These are phyloP conservation scores for Sherardia arvensis DNA, from an alignment of 257 asterid genomes.

Conservation along the genomic window DNA sequence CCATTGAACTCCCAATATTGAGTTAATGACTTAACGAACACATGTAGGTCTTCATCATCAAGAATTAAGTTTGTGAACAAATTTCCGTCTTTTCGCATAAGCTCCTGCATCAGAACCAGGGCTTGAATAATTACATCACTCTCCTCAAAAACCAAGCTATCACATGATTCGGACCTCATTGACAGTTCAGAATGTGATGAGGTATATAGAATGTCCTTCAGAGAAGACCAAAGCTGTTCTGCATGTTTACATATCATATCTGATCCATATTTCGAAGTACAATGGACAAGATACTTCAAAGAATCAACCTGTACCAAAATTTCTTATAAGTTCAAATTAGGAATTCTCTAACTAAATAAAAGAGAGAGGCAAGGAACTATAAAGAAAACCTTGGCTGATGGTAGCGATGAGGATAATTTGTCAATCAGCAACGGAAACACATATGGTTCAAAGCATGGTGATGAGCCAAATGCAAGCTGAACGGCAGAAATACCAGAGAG, in stretches of 20 bases:
- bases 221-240: slow-evolving; percentile 65
- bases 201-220: slow-evolving; percentile 54
- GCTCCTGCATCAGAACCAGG: slow-evolving; percentile 52
- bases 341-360: slow-evolving; percentile 4
- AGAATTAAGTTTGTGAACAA: slow-evolving; percentile 46
- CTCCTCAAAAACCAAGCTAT: slow-evolving; percentile 54
- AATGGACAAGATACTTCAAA: slow-evolving; percentile 64
- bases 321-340: slow-evolving; percentile 10
- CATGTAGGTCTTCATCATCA: slow-evolving; percentile 52
- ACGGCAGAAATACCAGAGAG: slow-evolving; percentile 20
- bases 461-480: slow-evolving; percentile 85
- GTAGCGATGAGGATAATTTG: slow-evolving; percentile 77
- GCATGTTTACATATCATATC: slow-evolving; percentile 52
- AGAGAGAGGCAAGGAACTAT: slow-evolving; percentile 5
- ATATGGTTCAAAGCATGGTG: slow-evolving; percentile 77
- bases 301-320: slow-evolving; percentile 70
- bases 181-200: slow-evolving; percentile 46
- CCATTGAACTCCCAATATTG: slow-evolving; percentile 32
- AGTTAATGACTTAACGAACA: slow-evolving; percentile 41
- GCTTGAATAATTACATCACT: slow-evolving; percentile 63
- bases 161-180: slow-evolving; percentile 33
- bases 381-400: slow-evolving; percentile 71
- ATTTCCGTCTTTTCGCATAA: slow-evolving; percentile 32
- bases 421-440: slow-evolving; percentile 74
- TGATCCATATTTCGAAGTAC: slow-evolving; percentile 58